Evolutionary conservation across 495 filamentous ascomycete species (phyloP), one percentile per base, ranked within the genome.

Genomic region (Penicillium simplicissimum): DNA sequence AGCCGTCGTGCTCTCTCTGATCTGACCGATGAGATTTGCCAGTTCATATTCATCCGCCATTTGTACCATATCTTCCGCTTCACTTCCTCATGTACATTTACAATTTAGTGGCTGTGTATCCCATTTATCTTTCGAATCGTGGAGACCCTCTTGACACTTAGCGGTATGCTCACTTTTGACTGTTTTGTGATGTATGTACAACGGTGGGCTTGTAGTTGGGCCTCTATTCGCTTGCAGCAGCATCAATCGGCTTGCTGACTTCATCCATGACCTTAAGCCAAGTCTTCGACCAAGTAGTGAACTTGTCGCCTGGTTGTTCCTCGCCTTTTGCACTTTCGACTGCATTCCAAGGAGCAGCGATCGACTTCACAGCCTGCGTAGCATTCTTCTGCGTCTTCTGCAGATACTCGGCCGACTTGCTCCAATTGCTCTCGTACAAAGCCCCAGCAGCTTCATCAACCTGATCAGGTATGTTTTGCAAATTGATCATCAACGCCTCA

Each of bases 391-490:
- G 73, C 0, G 70, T 69, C 42, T 70, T 64, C 6, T 45, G 47
- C 49, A 83, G 47, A 49, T 70, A 72, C 14, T 63, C 51, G 0
- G 55, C 59, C 14, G 67, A 76, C 31, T 65, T 69, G 10, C 71
- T 63, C 25, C 65, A 42, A 57, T 80, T 71, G 36, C 66, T 70
- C 55, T 79, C 79, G 58, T 84, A 84, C 34, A 84, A 57, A 23
- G 76, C 78, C 1, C 78, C 82, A 23, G 80, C 82, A 19, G 76
- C 66, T 57, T 83, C 80, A 58, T 84, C 82, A 2, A 81, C 69
- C 42, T 74, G 66, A 31, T 78, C 78, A 3, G 78, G 75, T 40
- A 83, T 79, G 13, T 31, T 49, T 37, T 75, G 74, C 14, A 81
- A 57, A 31, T 74, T 60, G 17, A 33, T 8, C 66, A 79, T 69